Evolutionary conservation across 306 rosid species (phyloP).

Genomic region (Herpetospermum pedunculosum): DNA sequence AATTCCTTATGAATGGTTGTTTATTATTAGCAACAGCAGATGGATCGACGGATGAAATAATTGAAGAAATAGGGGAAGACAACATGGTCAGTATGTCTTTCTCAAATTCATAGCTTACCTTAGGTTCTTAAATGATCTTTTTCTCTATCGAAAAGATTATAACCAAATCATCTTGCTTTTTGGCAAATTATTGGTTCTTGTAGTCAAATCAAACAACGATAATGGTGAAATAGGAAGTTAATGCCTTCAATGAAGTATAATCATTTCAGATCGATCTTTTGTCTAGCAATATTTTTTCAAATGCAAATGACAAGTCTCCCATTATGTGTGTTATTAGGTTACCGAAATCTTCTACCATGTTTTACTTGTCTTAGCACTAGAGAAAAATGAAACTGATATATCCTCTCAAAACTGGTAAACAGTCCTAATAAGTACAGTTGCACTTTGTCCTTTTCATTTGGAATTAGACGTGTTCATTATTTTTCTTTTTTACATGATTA

Average conservation of each 20-base stretch:
- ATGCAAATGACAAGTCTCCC: not conserved
- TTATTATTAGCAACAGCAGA: constrained; percentile 62
- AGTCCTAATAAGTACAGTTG: not conserved
- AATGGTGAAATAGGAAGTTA: not conserved
- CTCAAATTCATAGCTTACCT: not conserved
- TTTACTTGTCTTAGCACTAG: not conserved
- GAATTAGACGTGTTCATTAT: not conserved
- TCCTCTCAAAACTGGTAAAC: not conserved
- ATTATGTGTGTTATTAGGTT: not conserved
- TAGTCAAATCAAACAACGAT: not conserved
- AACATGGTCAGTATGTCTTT: constrained; percentile 35
- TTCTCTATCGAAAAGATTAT: constrained; percentile 1
- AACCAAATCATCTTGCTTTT: not conserved
- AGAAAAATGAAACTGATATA: not conserved
- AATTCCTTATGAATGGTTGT: constrained; percentile 66
- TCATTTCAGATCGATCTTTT: not conserved
- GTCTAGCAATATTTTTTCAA: not conserved
- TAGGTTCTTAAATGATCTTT: not conserved
- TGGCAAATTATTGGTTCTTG: not conserved
- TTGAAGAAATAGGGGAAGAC: constrained; percentile 59
- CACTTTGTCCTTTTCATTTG: not conserved
- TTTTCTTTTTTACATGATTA: not conserved
- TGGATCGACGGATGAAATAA: constrained; percentile 59
- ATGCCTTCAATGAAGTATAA: not conserved
- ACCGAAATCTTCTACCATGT: not conserved